Base-by-base conservation (phyloP, 2,329 filamentous ascomycete genomes). In the Fusarium burgessii region DNA sequence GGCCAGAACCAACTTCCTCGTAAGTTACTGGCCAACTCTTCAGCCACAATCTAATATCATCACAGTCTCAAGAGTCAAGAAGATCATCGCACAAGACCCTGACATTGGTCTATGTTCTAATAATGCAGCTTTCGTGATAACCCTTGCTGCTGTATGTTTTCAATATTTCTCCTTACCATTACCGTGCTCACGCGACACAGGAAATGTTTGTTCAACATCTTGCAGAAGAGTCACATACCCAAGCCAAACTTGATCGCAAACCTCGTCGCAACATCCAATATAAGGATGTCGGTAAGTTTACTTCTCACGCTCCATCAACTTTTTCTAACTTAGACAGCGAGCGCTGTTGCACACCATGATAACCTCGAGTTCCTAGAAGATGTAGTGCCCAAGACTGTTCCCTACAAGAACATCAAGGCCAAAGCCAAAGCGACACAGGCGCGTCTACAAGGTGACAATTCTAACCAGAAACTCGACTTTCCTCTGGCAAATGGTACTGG, bases 201-300 rank as follows among this genome's bases (percentile, higher is more conserved):
- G 96, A 99, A 83, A 91, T 97, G 87, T 98, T 99, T 83, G 91
- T 99, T 73, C 94, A 97, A 80, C 92, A 98, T 80, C 88, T 99
- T 29, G 91, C 95, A 23, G 88, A 92, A 69, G 93, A 97, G 80
- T 91, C 92, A 29, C 91, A 97, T 79, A 95, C 93, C 77, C 93
- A 97, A 76, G 92, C 95, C 76, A 97, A 96, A 78, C 88, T 94
- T 2, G 96, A 98, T 82, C 89, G 92, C 75, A 98, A 98, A 80
- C 95, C 95, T 9, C 88, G 96, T 61, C 90, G 95, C 66, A 98
- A 97, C 77, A 92, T 99, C 68, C 96, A 98, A 80, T 99, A 99
- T 84, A 93, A 93, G 78, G 96, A 99, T 81, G 87, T 99, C 43
- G 92, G 93, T 94, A 84, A 62, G 86, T 77, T 12, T 12, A 17